phyloP scores from a whole-genome alignment of 805 yeast genomes.

The Barnettozyma sp. region DNA sequence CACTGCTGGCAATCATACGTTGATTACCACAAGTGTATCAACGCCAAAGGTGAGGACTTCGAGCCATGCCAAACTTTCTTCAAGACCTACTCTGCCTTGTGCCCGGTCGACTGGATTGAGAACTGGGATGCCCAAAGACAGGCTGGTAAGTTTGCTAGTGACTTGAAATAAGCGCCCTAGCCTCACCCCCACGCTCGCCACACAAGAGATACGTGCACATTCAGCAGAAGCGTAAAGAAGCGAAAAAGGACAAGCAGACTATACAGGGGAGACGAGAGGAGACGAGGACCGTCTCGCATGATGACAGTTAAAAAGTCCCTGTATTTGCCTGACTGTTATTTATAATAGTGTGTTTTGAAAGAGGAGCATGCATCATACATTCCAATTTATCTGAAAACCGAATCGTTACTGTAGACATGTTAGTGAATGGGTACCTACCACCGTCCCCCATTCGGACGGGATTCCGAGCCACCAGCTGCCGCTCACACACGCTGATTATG shows the following conservation, averaged over 20 bases:
- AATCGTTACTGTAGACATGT: too few species aligned
- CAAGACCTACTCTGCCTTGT: constrained; percentile 81
- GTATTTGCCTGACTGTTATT: too few species aligned
- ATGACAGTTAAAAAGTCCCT: too few species aligned
- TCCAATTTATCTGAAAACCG: too few species aligned
- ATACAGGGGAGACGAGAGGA: background rate
- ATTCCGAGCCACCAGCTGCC: too few species aligned
- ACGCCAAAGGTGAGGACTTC: constrained; percentile 95
- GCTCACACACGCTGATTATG: too few species aligned
- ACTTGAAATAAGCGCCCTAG: constrained; percentile 32
- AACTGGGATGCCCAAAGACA: constrained; percentile 85
- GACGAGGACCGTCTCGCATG: too few species aligned
- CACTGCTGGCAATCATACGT: constrained; percentile 98
- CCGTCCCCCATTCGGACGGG: too few species aligned
- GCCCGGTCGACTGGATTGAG: constrained; percentile 81
- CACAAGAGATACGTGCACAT: too few species aligned
- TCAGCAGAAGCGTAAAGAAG: background rate
- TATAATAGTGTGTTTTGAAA: constrained; percentile 2
- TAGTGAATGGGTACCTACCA: too few species aligned
- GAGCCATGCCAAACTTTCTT: constrained; percentile 95
- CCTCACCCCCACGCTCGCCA: too few species aligned
- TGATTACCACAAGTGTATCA: constrained; percentile 96
- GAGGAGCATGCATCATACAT: too few species aligned
- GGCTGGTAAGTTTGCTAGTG: constrained; percentile 50
- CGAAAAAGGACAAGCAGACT: background rate